Conservation (phyloP, 768 basidiomycete species). For the Hypholoma fasciculare region DNA sequence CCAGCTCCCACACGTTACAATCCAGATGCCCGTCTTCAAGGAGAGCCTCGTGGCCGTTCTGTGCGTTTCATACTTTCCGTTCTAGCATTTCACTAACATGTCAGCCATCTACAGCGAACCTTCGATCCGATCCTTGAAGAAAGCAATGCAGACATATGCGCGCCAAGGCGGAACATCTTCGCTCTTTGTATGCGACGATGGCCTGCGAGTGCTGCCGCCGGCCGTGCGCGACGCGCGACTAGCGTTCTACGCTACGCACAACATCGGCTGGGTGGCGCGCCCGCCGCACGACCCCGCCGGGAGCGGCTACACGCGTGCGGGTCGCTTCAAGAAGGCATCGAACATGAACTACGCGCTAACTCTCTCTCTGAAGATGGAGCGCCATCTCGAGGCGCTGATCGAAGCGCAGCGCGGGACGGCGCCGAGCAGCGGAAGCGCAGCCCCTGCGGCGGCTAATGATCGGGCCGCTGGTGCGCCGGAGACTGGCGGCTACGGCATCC, state of each 20-base stretch:
- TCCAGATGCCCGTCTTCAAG: slow-evolving; percentile 88
- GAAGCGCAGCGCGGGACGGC: slow-evolving; percentile 17
- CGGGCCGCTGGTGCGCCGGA: slow-evolving; percentile 1
- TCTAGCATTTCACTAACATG: not conserved
- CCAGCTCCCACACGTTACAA: slow-evolving; percentile 71
- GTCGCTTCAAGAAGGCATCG: slow-evolving; percentile 91
- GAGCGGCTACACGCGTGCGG: slow-evolving; percentile 68
- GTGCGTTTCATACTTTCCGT: slow-evolving; percentile 33
- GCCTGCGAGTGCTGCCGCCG: slow-evolving; percentile 55
- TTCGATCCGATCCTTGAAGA: slow-evolving; percentile 72
- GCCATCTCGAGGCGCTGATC: slow-evolving; percentile 47
- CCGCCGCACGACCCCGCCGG: slow-evolving; percentile 56
- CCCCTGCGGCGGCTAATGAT: not conserved
- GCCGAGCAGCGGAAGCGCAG: not conserved
- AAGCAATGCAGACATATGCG: slow-evolving; percentile 86
- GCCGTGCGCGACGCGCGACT: slow-evolving; percentile 63
- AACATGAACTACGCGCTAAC: slow-evolving; percentile 90
- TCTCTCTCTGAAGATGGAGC: slow-evolving; percentile 61
- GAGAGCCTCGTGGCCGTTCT: slow-evolving; percentile 71
- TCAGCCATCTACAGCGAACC: slow-evolving; percentile 45
- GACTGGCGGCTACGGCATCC: slow-evolving; percentile 54
- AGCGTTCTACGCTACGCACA: slow-evolving; percentile 69
- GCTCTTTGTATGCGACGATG: slow-evolving; percentile 83
- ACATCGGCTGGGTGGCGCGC: slow-evolving; percentile 81
- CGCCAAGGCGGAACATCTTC: slow-evolving; percentile 78